Base-by-base conservation (phyloP, 2,329 filamentous ascomycete species). In the Aspergillus sp. region DNA sequence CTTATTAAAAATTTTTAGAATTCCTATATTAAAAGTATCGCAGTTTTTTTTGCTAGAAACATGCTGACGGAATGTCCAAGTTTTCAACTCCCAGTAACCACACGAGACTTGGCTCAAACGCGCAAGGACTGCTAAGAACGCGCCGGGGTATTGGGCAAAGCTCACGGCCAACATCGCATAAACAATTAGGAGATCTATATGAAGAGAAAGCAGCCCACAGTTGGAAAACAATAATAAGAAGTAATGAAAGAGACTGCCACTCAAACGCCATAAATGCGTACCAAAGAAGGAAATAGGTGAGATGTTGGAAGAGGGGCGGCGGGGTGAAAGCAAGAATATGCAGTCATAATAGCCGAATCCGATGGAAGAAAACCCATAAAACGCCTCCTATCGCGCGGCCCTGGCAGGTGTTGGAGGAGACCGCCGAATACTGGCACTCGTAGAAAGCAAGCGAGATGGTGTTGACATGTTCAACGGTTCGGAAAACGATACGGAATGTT, bases 381-480 rank as follows among this genome's bases (percentile, higher is more conserved):
- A 32, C 47, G 57, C 41, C 24, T 62, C 15, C 34, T 63, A 74
- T 55, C 67, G 64, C 22, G 70, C 66, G 26, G 68, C 60, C 30
- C 68, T 58, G n/a, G 68, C 64, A 22, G 68, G 53, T 41, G 63
- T 64, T 41, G 62, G 66, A 8, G 66, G 61, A 41, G 64, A 55
- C 30, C 60, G 63, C 30, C 65, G 66, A 43, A 68, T 57, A 22
- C 63, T 59, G 34, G 60, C 50, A 48, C 52, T 64, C n/a, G 67
- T 39, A 12, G 64, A 47, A 41, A 70, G 51, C 44, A 66, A 48
- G 39, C 60, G 63, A 36, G 65, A 58, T 12, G 67, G 55, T 11
- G 64, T 56, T 9, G 68, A 56, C 22, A 65, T 58, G n/a, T 67
- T 57, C 53, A 65, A 64, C 34, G 61, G 53, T 48, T 67, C 66